phyloP scores from a whole-genome alignment of 179 eudicot species.

The Patellifolia procumbens region DNA sequence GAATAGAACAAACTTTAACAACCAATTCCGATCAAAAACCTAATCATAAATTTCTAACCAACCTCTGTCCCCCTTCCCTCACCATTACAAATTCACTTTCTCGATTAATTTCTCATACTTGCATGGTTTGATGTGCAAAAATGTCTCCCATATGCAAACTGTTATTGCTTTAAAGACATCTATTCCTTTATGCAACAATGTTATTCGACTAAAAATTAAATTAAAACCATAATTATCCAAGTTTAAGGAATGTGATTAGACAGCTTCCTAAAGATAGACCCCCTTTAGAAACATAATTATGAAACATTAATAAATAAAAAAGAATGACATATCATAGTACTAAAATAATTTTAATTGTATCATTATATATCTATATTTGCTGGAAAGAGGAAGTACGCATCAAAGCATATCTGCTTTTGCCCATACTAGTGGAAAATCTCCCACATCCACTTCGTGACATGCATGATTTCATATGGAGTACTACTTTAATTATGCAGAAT shows the following conservation, averaged over 20 bases:
- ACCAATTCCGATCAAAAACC: no score
- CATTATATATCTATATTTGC: neutral
- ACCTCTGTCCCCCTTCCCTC: no score
- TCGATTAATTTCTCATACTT: no score
- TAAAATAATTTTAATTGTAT: neutral
- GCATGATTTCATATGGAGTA: conserved; percentile 2
- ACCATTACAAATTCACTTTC: no score
- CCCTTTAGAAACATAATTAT: neutral
- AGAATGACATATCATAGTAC: conserved; percentile 2
- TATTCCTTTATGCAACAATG: neutral
- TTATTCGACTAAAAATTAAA: neutral
- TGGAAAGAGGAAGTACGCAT: conserved; percentile 16
- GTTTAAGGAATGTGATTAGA: neutral
- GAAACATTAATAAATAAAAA: neutral
- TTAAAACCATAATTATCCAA: neutral
- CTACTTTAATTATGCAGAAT: neutral
- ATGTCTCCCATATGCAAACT: neutral
- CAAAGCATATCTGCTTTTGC: conserved; percentile 20
- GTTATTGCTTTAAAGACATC: neutral
- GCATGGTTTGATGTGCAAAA: neutral
- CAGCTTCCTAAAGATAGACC: conserved; percentile 11
- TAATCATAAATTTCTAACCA: no score
- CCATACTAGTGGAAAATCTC: conserved; percentile 6
- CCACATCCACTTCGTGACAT: conserved; percentile 1
- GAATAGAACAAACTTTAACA: no score